phyloP scores from a whole-genome alignment of 1,284 basidiomycete genomes.

The Boletus mariae region DNA sequence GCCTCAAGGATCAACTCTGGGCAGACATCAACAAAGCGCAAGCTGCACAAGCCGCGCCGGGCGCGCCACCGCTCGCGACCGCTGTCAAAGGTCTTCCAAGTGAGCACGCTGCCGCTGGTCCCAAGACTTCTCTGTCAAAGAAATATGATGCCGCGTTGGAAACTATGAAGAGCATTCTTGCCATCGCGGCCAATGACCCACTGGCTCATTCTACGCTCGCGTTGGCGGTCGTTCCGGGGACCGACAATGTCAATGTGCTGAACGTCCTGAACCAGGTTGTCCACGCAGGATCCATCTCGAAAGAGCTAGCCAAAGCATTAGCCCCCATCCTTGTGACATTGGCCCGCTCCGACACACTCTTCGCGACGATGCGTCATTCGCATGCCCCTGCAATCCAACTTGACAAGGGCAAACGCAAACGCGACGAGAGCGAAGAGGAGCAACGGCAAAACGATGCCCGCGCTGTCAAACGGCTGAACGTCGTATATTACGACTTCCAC shows the following conservation, averaged over 20 bases:
- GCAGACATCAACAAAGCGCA: conserved; percentile 66
- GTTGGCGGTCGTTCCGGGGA: conserved; percentile 45
- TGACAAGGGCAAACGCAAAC: conserved; percentile 65
- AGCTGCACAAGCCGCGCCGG: conserved; percentile 37
- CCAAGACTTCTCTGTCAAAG: conserved; percentile 22
- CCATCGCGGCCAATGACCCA: conserved; percentile 52
- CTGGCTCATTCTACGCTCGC: conserved; percentile 51
- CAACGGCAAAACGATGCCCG: conserved; percentile 28
- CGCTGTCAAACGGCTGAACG: conserved; percentile 44
- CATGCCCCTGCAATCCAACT: conserved; percentile 55
- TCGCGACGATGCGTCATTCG: conserved; percentile 58
- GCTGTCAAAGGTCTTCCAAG: background rate
- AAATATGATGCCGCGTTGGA: conserved; percentile 54
- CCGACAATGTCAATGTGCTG: conserved; percentile 47
- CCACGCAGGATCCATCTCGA: conserved; percentile 45
- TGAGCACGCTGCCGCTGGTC: conserved; percentile 2
- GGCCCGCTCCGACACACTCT: conserved; percentile 60
- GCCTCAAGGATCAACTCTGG: conserved; percentile 66
- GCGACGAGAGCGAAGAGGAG: conserved; percentile 52
- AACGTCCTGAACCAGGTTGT: conserved; percentile 50
- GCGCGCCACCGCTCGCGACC: conserved; percentile 1
- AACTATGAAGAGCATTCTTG: conserved; percentile 60
- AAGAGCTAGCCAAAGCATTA: conserved; percentile 50
- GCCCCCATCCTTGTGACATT: conserved; percentile 58
- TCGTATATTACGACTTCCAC: conserved; percentile 43